Conservation (phyloP, 2,329 filamentous ascomycete genomes). For the Exutisphaerella laricina region DNA sequence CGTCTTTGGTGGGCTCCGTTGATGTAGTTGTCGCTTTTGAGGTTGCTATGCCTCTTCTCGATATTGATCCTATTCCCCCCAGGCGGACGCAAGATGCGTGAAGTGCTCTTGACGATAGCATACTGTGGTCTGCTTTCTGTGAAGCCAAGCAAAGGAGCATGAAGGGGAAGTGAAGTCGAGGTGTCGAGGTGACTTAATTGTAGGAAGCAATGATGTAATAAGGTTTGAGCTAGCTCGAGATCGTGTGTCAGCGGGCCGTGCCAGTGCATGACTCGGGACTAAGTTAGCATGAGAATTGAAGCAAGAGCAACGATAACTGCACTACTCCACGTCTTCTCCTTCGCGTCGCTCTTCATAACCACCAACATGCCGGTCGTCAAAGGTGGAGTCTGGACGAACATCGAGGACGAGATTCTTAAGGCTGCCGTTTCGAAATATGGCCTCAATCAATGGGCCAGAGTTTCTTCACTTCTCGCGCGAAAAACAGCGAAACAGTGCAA, state of each 20-base stretch:
- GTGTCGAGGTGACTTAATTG: too few species aligned
- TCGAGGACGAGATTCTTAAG: slow-evolving; percentile 94
- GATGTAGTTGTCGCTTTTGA: slow-evolving; percentile 1
- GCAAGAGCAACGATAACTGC: too few species aligned
- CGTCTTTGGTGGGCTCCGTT: slow-evolving; percentile 15
- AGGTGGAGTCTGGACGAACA: slow-evolving; percentile 64
- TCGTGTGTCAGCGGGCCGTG: too few species aligned
- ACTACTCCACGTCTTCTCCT: too few species aligned
- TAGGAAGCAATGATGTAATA: too few species aligned
- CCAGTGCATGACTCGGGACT: too few species aligned
- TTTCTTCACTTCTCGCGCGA: slow-evolving; percentile 90
- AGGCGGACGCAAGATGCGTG: not conserved
- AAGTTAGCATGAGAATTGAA: too few species aligned
- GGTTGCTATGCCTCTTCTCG: not conserved
- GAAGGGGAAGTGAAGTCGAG: too few species aligned
- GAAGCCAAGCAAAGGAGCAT: too few species aligned
- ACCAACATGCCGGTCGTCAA: slow-evolving; percentile 59
- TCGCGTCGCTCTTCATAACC: too few species aligned
- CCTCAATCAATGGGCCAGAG: slow-evolving; percentile 95
- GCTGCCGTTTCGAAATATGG: slow-evolving; percentile 92
- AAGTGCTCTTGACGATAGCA: not conserved
- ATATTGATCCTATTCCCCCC: too few species aligned
- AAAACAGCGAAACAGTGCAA: slow-evolving; percentile 99
- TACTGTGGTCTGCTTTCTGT: slow-evolving; percentile 1
- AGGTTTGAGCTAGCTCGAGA: too few species aligned